Percentiles rank a stretch among this genome's conserved stretches.
phyloP scores from a whole-genome alignment of 2,329 filamentous ascomycete genomes.

The Camillea tinctor region DNA sequence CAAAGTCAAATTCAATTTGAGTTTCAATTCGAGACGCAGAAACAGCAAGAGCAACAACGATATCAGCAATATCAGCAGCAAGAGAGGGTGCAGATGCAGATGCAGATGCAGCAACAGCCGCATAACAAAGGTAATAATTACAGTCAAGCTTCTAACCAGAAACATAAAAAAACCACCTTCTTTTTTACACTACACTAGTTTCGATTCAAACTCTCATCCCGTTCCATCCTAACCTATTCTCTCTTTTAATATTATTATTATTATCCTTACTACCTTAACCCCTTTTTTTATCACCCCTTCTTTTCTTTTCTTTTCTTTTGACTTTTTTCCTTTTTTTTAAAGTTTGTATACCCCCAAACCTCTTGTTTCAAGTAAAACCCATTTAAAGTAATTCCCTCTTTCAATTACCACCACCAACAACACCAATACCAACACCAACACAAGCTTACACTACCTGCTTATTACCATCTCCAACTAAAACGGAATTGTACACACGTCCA shows the following conservation, averaged over 20 bases:
- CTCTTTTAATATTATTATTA: too few relatives aligned
- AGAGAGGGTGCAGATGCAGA: background rate
- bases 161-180: background rate
- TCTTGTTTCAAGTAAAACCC: too few relatives aligned
- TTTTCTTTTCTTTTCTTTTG: too few relatives aligned
- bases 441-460: background rate
- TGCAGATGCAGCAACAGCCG: background rate
- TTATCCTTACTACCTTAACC: too few relatives aligned
- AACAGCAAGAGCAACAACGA: background rate
- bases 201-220: background rate
- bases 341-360: too few relatives aligned
- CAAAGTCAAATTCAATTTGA: background rate
- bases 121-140: background rate
- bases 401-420: background rate
- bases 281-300: too few relatives aligned
- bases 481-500: too few relatives aligned
- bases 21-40: background rate
- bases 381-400: background rate
- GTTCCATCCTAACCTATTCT: background rate
- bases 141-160: background rate
- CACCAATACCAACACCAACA: background rate
- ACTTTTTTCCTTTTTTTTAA: too few relatives aligned
- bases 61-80: background rate
- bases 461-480: too few relatives aligned
- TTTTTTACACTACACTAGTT: background rate